Evolutionary conservation across 805 yeast genomes (phyloP), one percentile per base, ranked within the genome.

Genomic region (Pichia paraexigua): DNA sequence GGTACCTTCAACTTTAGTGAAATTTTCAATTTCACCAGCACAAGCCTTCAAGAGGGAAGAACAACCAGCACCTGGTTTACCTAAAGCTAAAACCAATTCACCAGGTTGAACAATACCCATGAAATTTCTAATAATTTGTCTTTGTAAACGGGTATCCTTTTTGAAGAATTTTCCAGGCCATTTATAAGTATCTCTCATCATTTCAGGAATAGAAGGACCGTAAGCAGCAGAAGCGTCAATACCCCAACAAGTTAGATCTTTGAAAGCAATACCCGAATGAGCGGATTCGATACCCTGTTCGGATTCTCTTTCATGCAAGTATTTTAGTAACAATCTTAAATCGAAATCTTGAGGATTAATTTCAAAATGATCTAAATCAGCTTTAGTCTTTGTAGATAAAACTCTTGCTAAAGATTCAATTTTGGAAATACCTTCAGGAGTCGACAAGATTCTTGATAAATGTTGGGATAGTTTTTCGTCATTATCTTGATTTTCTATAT

Each of bases 31-130:
- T 65, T 76, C 71, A 61, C 74, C 83, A 13, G 89, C 79, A 56
- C 85, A 70, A 3, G 85, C 75, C 58, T 82, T 81, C 63, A 85
- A 70, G 45, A 85, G 71, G 3, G 89, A 78, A 5, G 91, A 81
- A 64, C 91, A 85, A 45, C 94, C 94, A 27, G 92, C 83, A 59
- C 92, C 90, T 2, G 92, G 90, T 55, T 85, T 76, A 49, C 87
- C 88, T 37, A 83, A 65, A 7, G 85, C 90, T 46, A 85, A 69
- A 32, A 81, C 74, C 81, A 83, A 76, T 59, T 83, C 89, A 58
- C 90, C 89, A 2, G 85, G 77, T 53, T 63, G 61, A 45, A 62
- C 68, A 41, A 73, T 68, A 65, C 76, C 78, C 39, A 70, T 63
- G 56, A 71, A 64, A 47, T 71, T 66, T 57, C 68, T 70, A 49